Evolutionary conservation across 306 rosid genomes (phyloP).

Genomic region (Hippophae rhamnoides): DNA sequence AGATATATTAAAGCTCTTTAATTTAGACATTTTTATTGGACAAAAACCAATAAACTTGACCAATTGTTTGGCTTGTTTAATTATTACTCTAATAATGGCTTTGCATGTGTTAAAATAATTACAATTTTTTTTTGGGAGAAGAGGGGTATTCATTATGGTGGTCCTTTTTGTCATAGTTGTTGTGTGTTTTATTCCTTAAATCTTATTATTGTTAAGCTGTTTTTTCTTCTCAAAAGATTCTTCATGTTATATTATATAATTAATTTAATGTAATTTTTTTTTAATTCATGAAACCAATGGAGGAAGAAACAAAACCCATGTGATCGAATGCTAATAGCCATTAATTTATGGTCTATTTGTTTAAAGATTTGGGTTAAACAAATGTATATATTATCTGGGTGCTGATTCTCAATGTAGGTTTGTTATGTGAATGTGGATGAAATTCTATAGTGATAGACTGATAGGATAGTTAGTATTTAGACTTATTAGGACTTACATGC

Average conservation of each 20-base stretch:
- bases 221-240: conserved; percentile 33
- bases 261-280: background rate
- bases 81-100: conserved; percentile 26
- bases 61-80: conserved; percentile 54
- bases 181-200: conserved; percentile 47
- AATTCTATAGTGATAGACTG: too few relatives aligned
- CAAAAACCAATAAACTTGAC: conserved; percentile 63
- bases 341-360: too few relatives aligned
- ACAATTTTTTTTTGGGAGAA: background rate
- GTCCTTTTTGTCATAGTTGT: conserved; percentile 42
- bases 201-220: conserved; percentile 24
- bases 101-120: conserved; percentile 19
- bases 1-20: conserved; percentile 29
- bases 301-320: too few relatives aligned
- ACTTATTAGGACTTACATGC: too few relatives aligned
- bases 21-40: conserved; percentile 47
- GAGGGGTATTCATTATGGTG: too few relatives aligned
- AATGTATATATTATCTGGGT: too few relatives aligned
- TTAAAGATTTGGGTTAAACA: too few relatives aligned
- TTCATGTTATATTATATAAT: conserved; percentile 21
- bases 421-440: too few relatives aligned
- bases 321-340: too few relatives aligned
- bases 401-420: too few relatives aligned
- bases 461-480: too few relatives aligned
- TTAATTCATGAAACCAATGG: background rate